Evolutionary conservation across 208 protist species (phyloP).

Genomic region (Leishmania turanica): DNA sequence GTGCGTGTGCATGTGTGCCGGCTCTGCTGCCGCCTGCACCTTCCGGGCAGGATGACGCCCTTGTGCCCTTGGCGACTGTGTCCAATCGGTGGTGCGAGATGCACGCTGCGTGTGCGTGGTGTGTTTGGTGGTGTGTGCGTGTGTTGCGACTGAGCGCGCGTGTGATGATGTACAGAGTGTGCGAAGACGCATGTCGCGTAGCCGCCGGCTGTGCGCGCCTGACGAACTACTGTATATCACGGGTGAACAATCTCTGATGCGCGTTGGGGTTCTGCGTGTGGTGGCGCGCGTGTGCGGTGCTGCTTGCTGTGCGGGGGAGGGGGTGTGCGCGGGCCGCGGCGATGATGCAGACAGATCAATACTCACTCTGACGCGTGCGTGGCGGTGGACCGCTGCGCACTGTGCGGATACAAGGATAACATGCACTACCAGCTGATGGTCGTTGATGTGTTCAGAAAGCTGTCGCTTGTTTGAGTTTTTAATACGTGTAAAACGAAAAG

Average conservation of each 20-base stretch:
- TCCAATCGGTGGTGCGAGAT: too few species aligned
- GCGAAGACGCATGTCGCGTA: constrained; percentile 7
- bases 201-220: constrained; percentile 8
- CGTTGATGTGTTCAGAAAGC: too few species aligned
- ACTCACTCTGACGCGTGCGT: constrained; percentile 44
- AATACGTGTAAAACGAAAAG: too few species aligned
- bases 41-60: too few species aligned
- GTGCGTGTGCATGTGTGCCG: too few species aligned
- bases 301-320: not conserved
- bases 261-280: not conserved
- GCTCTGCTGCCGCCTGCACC: too few species aligned
- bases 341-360: constrained; percentile 54
- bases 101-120: constrained; percentile 2
- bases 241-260: constrained; percentile 16
- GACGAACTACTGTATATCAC: constrained; percentile 11
- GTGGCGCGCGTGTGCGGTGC: not conserved
- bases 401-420: constrained; percentile 53
- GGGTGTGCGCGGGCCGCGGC: not conserved
- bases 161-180: constrained; percentile 7
- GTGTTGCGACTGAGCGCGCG: not conserved
- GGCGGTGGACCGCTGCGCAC: constrained; percentile 22
- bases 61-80: too few species aligned
- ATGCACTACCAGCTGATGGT: constrained; percentile 56
- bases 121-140: too few species aligned
- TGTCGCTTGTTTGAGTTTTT: too few species aligned